Conservation (phyloP, 306 rosid genomes). For the Alnus glutinosa region DNA sequence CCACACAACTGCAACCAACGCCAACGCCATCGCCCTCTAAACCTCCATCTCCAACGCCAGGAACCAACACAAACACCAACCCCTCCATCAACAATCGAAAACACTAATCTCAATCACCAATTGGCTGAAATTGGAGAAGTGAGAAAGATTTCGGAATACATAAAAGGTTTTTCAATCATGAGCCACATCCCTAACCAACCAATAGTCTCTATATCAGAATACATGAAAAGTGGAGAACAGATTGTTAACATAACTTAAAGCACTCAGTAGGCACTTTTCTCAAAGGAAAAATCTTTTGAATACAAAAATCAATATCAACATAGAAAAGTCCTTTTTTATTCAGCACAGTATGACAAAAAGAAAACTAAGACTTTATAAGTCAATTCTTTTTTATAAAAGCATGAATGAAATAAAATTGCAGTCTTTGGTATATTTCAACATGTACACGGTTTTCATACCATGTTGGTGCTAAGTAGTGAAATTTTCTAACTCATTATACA, state of each 20-base stretch:
- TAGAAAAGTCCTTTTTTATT: background rate
- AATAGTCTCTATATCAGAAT: background rate
- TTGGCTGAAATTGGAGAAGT: no score
- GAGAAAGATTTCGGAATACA: background rate
- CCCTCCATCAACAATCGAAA: no score
- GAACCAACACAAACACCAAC: no score
- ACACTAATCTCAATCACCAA: no score
- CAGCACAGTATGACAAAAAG: background rate
- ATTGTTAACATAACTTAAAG: background rate
- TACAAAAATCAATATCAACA: background rate
- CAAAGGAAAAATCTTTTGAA: background rate
- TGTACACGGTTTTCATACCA: background rate
- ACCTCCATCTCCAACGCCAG: no score
- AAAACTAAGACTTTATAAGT: background rate
- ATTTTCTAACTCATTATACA: background rate
- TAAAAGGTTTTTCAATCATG: background rate
- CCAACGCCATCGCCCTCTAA: no score
- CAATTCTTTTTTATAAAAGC: background rate
- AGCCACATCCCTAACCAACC: background rate
- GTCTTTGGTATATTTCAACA: background rate
- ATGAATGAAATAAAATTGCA: background rate
- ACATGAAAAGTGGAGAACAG: background rate
- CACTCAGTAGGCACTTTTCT: background rate
- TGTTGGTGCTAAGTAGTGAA: background rate
- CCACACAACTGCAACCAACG: no score